These are phyloP conservation scores for Eucalyptus polybractea DNA, from an alignment of 345 rosid species.

Conservation along the genomic window DNA sequence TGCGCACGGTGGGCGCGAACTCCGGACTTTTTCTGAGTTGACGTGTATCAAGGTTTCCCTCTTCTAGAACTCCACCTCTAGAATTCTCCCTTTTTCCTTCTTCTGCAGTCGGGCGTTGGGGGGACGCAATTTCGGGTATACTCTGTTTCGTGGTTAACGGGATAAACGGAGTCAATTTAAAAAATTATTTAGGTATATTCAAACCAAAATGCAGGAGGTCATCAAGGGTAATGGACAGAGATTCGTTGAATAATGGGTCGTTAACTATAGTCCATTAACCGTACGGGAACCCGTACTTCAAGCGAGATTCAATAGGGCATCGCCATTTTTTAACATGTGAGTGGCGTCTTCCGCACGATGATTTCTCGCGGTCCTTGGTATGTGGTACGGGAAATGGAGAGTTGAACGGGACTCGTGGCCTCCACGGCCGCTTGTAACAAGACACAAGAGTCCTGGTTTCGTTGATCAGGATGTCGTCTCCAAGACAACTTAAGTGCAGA, in stretches of 20 bases:
- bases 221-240: neutral
- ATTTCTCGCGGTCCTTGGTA: neutral
- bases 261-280: neutral
- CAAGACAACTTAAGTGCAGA: neutral
- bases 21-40: neutral
- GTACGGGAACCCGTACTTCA: neutral
- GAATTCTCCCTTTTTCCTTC: neutral
- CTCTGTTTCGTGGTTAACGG: neutral
- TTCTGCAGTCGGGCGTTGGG: neutral
- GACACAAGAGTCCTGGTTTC: neutral
- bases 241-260: neutral
- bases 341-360: neutral
- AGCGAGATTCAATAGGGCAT: neutral
- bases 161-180: neutral
- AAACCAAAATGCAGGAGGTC: neutral
- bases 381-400: neutral
- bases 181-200: neutral
- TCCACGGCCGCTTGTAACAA: neutral
- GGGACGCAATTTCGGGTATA: neutral
- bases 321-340: neutral
- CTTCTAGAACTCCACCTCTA: neutral
- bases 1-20: neutral
- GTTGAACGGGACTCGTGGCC: neutral
- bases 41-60: neutral
- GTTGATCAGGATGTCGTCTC: neutral